Evolutionary conservation across 345 rosid genomes (phyloP).

Genomic region (Eucalyptus erythrocorys): DNA sequence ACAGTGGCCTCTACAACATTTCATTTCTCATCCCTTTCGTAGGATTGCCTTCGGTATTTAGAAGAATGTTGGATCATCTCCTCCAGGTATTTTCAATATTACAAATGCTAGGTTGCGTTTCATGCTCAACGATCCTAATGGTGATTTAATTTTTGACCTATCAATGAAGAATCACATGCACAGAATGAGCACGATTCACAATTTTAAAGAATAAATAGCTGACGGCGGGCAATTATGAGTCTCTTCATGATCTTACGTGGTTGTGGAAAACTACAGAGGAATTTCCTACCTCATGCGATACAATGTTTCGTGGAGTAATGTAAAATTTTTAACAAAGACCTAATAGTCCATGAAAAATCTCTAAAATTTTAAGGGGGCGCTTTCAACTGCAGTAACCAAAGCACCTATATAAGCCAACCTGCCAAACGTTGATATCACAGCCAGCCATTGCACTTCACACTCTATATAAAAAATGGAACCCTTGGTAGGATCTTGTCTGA

Average conservation of each 20-base stretch:
- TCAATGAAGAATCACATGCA: not conserved
- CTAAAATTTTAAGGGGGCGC: too few species aligned
- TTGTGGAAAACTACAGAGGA: not conserved
- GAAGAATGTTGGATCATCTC: not conserved
- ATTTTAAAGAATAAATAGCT: not conserved
- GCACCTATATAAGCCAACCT: not conserved
- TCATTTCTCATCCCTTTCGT: not conserved
- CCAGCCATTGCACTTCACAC: not conserved
- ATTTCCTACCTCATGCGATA: not conserved
- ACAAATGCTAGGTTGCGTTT: not conserved
- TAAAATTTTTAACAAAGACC: not conserved
- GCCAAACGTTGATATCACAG: not conserved
- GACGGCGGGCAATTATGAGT: not conserved
- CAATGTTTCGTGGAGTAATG: not conserved
- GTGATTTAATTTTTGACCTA: not conserved
- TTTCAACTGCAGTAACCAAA: not conserved
- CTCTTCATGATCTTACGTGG: not conserved
- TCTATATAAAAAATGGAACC: not conserved
- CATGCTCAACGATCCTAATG: not conserved
- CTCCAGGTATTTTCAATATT: not conserved
- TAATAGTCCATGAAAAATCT: not conserved
- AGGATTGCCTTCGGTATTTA: not conserved
- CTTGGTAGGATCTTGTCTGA: not conserved
- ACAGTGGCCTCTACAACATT: not conserved
- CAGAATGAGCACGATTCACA: not conserved